Percentiles rank a stretch among this genome's conserved stretches.
Evolutionary conservation across 768 basidiomycete genomes (phyloP).

Genomic region (Russula dissimulans): DNA sequence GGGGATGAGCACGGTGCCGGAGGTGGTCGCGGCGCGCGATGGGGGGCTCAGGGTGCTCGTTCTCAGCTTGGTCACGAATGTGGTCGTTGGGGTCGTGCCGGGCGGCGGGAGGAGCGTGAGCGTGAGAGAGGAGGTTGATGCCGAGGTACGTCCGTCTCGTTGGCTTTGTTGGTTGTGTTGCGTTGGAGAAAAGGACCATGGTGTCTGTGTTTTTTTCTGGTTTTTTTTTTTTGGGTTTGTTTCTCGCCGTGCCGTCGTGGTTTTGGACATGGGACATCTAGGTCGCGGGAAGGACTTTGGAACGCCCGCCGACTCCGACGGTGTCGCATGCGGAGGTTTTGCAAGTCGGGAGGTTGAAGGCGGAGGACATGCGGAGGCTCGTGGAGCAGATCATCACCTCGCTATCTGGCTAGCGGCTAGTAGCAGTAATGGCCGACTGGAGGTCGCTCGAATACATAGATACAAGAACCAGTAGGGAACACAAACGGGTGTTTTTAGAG

Average conservation of each 20-base stretch:
- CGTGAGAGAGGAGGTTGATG: conserved; percentile 23
- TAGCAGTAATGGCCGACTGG: not conserved
- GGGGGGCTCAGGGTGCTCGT: conserved; percentile 70
- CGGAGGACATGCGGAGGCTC: conserved; percentile 59
- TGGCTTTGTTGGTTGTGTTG: too few species aligned
- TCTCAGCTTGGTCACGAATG: conserved; percentile 79
- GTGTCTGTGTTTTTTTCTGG: not conserved
- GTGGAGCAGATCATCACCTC: conserved; percentile 51
- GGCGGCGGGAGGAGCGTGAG: conserved; percentile 35
- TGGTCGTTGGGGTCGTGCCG: conserved; percentile 54
- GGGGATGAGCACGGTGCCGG: conserved; percentile 89
- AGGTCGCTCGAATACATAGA: not conserved
- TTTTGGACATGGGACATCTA: conserved; percentile 22
- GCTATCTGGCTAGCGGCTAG: not conserved
- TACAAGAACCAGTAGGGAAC: too few species aligned
- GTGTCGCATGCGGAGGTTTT: conserved; percentile 81
- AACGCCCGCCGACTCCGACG: conserved; percentile 32
- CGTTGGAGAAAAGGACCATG: not conserved
- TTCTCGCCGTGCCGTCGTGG: too few species aligned
- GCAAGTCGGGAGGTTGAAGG: conserved; percentile 52
- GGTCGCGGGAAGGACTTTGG: conserved; percentile 51
- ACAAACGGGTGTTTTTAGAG: too few species aligned
- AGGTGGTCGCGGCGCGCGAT: conserved; percentile 73
- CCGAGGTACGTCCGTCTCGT: conserved; percentile 43
- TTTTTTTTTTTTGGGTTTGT: not conserved